Evolutionary conservation across 208 protist genomes (phyloP), one percentile per base, ranked within the genome.

Genomic region (Tetramitus jugosus): DNA sequence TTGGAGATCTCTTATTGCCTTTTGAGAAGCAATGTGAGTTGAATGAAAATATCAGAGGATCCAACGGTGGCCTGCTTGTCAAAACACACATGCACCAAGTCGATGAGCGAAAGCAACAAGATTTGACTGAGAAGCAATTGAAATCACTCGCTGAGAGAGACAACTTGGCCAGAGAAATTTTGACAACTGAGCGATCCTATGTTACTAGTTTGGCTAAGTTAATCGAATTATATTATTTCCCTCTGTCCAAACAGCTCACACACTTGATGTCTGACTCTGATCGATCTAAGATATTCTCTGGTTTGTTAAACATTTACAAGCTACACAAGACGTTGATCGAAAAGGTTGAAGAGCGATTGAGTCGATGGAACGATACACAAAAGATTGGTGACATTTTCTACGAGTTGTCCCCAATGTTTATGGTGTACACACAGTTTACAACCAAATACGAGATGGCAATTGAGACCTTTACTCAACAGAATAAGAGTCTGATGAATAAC

Each of bases 81-180:
- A n/a, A n/a, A n/a, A n/a, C n/a, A n/a, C n/a, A n/a, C n/a, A n/a
- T n/a, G n/a, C n/a, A n/a, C n/a, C n/a, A n/a, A n/a, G n/a, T n/a
- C n/a, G n/a, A n/a, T n/a, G n/a, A n/a, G n/a, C n/a, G n/a, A n/a
- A n/a, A n/a, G n/a, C n/a, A n/a, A n/a, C n/a, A n/a, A n/a, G n/a
- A n/a, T n/a, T n/a, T n/a, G n/a, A n/a, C n/a, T n/a, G n/a, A n/a
- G n/a, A n/a, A n/a, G n/a, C n/a, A n/a, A n/a, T n/a, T n/a, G n/a
- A n/a, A n/a, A n/a, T n/a, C n/a, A n/a, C n/a, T n/a, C n/a, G n/a
- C n/a, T n/a, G 40, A 56, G 40, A 75, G 68, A 75, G 68, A 56
- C 52, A 75, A 60, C 40, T 17, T 75, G 2, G 68, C 68, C 31
- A 60, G 40, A 43, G 68, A 75, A 60, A 60, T 75, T 35, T 31